Percentiles rank a stretch among this genome's conserved stretches.
Conservation (phyloP, 2,329 filamentous ascomycete species). For the Diaporthe humulicola region DNA sequence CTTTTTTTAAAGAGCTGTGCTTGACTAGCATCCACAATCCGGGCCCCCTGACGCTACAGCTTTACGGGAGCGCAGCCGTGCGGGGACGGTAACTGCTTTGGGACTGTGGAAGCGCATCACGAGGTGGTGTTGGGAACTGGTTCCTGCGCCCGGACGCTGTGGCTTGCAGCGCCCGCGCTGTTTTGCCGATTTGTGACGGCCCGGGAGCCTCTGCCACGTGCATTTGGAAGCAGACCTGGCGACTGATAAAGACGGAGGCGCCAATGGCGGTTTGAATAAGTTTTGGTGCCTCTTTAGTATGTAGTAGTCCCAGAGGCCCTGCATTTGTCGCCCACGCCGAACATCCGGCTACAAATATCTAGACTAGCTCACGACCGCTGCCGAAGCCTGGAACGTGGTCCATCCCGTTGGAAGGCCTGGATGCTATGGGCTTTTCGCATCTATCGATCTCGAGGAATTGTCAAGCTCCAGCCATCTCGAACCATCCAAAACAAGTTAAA, state of each 20-base stretch:
- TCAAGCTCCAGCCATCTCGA: not conserved
- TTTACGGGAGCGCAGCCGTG: slow-evolving; percentile 21
- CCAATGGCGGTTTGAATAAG: slow-evolving; percentile 12
- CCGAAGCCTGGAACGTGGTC: not conserved
- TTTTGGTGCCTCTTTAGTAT: slow-evolving; percentile 6
- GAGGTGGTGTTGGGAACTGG: not conserved
- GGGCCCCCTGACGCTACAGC: slow-evolving; percentile 8
- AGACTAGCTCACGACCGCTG: not conserved
- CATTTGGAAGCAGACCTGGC: not conserved
- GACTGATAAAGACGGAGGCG: slow-evolving; percentile 14
- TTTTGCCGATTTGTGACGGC: slow-evolving; percentile 2
- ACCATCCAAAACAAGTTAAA: not conserved
- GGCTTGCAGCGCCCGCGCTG: not conserved
- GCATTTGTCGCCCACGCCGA: not conserved
- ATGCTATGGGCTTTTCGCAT: not conserved
- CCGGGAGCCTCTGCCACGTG: slow-evolving; percentile 13
- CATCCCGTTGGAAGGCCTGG: not conserved
- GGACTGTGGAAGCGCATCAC: slow-evolving; percentile 21
- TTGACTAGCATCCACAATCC: slow-evolving; percentile 15
- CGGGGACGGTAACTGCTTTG: slow-evolving; percentile 8
- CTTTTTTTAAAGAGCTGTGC: slow-evolving; percentile 2
- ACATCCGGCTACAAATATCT: not conserved
- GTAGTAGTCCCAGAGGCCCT: not conserved
- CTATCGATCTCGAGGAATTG: not conserved
- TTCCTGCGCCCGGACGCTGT: slow-evolving; percentile 23